Evolutionary conservation across 2,329 filamentous ascomycete species (phyloP).

Genomic region (Tricladium varicosporioides): DNA sequence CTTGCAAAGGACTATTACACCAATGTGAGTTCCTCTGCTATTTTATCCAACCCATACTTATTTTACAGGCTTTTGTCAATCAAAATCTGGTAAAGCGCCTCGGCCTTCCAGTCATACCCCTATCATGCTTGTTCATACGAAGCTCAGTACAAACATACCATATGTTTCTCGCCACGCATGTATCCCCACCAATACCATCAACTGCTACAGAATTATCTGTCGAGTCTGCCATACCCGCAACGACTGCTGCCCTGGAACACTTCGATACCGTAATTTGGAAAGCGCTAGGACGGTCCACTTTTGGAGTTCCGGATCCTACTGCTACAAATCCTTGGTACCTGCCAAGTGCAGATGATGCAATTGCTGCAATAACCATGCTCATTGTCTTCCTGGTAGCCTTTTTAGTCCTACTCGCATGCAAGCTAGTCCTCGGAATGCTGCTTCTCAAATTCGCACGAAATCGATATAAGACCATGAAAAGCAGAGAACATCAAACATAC

Average conservation of each 20-base stretch:
- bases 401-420: slow-evolving; percentile 78
- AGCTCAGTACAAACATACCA: slow-evolving; percentile 95
- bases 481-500: slow-evolving; percentile 57
- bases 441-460: slow-evolving; percentile 76
- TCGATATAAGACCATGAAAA: slow-evolving; percentile 77
- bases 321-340: slow-evolving; percentile 34
- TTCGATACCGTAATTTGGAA: slow-evolving; percentile 76
- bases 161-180: slow-evolving; percentile 90
- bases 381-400: slow-evolving; percentile 84
- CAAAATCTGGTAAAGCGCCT: slow-evolving; percentile 87
- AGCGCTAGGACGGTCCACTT: slow-evolving; percentile 72
- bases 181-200: slow-evolving; percentile 70
- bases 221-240: slow-evolving; percentile 64
- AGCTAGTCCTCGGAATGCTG: slow-evolving; percentile 84
- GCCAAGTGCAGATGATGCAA: slow-evolving; percentile 61
- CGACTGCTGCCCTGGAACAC: slow-evolving; percentile 73
- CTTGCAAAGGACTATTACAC: slow-evolving; percentile 98
- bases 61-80: slow-evolving; percentile 73
- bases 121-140: slow-evolving; percentile 93
- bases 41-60: slow-evolving; percentile 18
- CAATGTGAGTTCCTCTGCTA: slow-evolving; percentile 55
- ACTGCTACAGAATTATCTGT: slow-evolving; percentile 63
- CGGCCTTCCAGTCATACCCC: slow-evolving; percentile 84
- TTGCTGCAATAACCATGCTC: slow-evolving; percentile 77
- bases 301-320: slow-evolving; percentile 44